Base-by-base conservation (phyloP, 129 eudicot species). In the Deinandra increscens region DNA sequence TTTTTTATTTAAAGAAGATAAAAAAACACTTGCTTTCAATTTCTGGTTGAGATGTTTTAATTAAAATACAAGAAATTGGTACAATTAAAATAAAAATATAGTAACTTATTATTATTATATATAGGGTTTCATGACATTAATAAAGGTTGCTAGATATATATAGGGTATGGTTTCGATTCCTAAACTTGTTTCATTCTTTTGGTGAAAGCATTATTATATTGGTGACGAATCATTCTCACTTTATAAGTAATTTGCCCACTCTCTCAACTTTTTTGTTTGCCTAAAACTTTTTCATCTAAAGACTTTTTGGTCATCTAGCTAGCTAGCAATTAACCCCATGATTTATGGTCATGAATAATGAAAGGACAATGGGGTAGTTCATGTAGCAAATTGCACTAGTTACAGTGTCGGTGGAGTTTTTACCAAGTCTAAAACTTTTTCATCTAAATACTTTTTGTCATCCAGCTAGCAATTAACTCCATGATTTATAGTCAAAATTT, bases 121-220 rank as follows among this genome's bases (percentile, higher is more conserved):
- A 19, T 36, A 26, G 46, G 18, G n/a, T 23, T 23, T 39, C 29
- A 73, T 36, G 63, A 62, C 64, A 48, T 45, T 60, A 26, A 26
- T 3, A 1, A 44, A 72, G 39, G 49, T 72, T 60, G 77, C 61
- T 60, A 18, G 61, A 60, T 70, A 41, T 46, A 14, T 34, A 59
- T 73, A 18, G 34, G 72, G 71, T 74, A 64, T 74, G 72, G 71
- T 55, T 64, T 74, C 3, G 65, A 19, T 34, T 74, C 72, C 51
- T 51, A 51, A 23, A 74, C 23, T 5, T 74, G 71, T 74, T 49
- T 11, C 65, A 64, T 53, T 74, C 65, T 74, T 74, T 74, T 13
- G 19, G 37, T 53, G 72, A 74, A 74, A 51, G 38, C 31, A 14
- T 62, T 14, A 39, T 15, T 53, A 34, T 14, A 39, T 15, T 53